phyloP scores from a whole-genome alignment of 257 asterid species.

The Solanum peruvianum region DNA sequence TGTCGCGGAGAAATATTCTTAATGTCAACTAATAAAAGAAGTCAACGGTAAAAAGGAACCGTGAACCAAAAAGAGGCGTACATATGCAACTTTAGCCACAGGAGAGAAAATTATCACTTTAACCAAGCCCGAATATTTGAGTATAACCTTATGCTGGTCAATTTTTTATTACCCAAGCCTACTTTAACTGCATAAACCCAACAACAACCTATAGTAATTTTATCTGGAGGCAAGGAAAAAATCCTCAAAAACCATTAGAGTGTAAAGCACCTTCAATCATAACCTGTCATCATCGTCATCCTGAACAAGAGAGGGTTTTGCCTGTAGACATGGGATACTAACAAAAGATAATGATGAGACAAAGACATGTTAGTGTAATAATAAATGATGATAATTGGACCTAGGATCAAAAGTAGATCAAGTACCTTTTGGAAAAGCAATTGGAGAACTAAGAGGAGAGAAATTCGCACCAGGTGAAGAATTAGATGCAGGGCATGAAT shows the following conservation, averaged over 20 bases:
- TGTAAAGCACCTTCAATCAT: not conserved
- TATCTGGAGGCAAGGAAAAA: not conserved
- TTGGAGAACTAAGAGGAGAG: not conserved
- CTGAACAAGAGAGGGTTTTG: not conserved
- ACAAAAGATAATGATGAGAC: not conserved
- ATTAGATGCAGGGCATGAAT: not conserved
- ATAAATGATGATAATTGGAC: not conserved
- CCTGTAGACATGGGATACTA: not conserved
- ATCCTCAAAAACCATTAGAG: not conserved
- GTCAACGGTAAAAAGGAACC: not conserved
- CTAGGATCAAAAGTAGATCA: not conserved
- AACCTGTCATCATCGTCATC: not conserved
- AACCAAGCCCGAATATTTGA: not conserved
- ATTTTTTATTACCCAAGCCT: not conserved
- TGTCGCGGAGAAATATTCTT: not conserved
- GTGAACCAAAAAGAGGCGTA: not conserved
- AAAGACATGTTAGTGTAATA: not conserved
- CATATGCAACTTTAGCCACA: not conserved
- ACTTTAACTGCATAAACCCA: not conserved
- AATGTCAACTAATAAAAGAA: not conserved
- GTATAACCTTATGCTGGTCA: not conserved
- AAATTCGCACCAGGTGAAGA: not conserved
- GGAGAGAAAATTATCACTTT: not conserved
- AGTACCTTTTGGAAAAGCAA: not conserved
- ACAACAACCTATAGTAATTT: not conserved